Percentiles rank a stretch among this genome's conserved stretches.
Conservation (phyloP, 441 rosid species). For the Erodium trifolium region DNA sequence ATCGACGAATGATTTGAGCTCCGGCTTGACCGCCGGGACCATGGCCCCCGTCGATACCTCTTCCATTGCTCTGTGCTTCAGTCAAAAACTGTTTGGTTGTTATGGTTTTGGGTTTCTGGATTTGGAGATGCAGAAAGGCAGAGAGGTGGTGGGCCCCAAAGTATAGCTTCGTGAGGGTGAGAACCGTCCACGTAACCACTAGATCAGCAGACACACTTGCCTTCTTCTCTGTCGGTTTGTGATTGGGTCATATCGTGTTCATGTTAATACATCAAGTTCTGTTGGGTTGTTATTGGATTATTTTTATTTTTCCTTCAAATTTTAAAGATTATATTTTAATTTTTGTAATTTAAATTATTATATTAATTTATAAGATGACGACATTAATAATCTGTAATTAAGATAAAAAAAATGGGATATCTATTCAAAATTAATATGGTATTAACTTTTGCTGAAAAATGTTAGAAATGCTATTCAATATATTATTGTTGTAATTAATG, state of each 20-base stretch:
- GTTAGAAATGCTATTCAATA: too few relatives aligned
- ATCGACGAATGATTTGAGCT: conserved; percentile 18
- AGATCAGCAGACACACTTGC: neutral
- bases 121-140: conserved; percentile 1
- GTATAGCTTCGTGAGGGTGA: conserved; percentile 1
- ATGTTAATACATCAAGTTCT: neutral
- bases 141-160: conserved; percentile 1
- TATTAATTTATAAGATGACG: too few relatives aligned
- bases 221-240: neutral
- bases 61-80: conserved; percentile 32
- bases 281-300: too few relatives aligned
- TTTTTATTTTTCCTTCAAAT: too few relatives aligned
- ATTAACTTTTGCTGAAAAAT: too few relatives aligned
- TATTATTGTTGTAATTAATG: too few relatives aligned
- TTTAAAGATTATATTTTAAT: too few relatives aligned
- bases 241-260: neutral
- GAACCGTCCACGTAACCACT: conserved; percentile 7
- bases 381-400: too few relatives aligned
- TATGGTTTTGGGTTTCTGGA: neutral
- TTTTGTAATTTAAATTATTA: too few relatives aligned
- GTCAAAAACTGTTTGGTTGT: neutral
- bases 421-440: too few relatives aligned
- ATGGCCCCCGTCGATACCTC: conserved; percentile 60
- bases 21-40: conserved; percentile 75
- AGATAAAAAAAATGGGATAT: too few relatives aligned